A percentile compares a stretch with the other conserved stretches of the same genome.
Conservation (phyloP, 495 filamentous ascomycete species). For the Penicillium samsonianum region DNA sequence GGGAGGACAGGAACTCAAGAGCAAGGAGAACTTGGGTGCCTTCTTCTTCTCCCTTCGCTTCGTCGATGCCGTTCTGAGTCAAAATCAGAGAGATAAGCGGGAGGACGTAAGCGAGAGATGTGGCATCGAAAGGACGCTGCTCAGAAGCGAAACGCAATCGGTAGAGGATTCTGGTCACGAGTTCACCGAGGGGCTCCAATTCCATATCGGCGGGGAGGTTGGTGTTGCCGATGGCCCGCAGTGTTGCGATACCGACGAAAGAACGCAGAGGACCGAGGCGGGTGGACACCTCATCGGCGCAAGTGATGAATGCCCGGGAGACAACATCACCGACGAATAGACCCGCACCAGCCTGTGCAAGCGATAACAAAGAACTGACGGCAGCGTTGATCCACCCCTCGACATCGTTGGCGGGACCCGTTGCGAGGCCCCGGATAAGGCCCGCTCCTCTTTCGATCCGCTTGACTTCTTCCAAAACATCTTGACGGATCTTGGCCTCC, state of each 20-base stretch:
- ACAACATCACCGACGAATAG: slow-evolving; percentile 76
- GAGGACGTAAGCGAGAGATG: slow-evolving; percentile 83
- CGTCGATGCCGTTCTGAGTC: slow-evolving; percentile 73
- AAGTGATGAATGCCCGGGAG: slow-evolving; percentile 75
- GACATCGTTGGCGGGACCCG: slow-evolving; percentile 80
- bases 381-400: slow-evolving; percentile 82
- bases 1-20: slow-evolving; percentile 87
- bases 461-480: slow-evolving; percentile 65
- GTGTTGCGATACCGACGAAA: slow-evolving; percentile 84
- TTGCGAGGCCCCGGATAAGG: slow-evolving; percentile 76
- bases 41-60: slow-evolving; percentile 63
- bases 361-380: slow-evolving; percentile 66
- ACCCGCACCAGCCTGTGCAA: slow-evolving; percentile 75
- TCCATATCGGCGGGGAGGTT: slow-evolving; percentile 69
- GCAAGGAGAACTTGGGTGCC: slow-evolving; percentile 87
- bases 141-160: slow-evolving; percentile 86
- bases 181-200: slow-evolving; percentile 78
- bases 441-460: slow-evolving; percentile 78
- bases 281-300: slow-evolving; percentile 67
- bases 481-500: slow-evolving; percentile 72
- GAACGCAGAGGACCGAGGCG: slow-evolving; percentile 74
- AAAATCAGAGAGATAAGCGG: slow-evolving; percentile 78
- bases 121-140: slow-evolving; percentile 84
- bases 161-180: slow-evolving; percentile 87
- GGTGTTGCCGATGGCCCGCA: slow-evolving; percentile 72